phyloP scores from a whole-genome alignment of 1,139 yeast genomes.

The Blastobotrys elegans region DNA sequence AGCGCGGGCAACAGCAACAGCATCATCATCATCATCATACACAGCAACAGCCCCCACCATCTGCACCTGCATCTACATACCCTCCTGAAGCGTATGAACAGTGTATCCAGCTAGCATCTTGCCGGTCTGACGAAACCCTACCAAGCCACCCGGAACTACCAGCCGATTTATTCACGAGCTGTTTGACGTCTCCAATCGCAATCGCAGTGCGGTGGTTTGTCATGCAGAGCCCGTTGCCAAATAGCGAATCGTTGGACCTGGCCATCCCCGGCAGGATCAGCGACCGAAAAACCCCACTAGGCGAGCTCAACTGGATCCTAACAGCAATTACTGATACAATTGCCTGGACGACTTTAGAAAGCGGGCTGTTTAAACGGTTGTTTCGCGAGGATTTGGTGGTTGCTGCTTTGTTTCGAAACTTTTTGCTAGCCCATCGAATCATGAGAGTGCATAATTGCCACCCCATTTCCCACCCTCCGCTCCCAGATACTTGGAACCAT shows the following conservation, averaged over 20 bases:
- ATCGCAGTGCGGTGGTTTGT: slow-evolving; percentile 90
- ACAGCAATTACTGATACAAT: slow-evolving; percentile 98
- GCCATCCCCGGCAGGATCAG: slow-evolving; percentile 87
- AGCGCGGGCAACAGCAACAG: slow-evolving; percentile 1
- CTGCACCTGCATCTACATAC: slow-evolving; percentile 36
- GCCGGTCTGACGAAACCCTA: slow-evolving; percentile 75
- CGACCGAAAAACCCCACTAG: slow-evolving; percentile 91
- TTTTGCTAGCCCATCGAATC: slow-evolving; percentile 82
- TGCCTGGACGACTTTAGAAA: slow-evolving; percentile 91
- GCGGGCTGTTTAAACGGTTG: slow-evolving; percentile 81
- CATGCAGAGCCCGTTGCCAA: slow-evolving; percentile 61
- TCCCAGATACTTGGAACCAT: slow-evolving; percentile 79
- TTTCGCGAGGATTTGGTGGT: slow-evolving; percentile 96
- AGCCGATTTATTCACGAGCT: slow-evolving; percentile 92
- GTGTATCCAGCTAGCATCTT: slow-evolving; percentile 91
- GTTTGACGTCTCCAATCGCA: slow-evolving; percentile 93
- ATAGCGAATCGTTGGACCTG: slow-evolving; percentile 29
- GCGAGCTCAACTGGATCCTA: slow-evolving; percentile 95
- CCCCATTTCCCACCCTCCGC: slow-evolving; percentile 89
- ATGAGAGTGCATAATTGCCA: slow-evolving; percentile 94
- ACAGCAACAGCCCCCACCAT: slow-evolving; percentile 17
- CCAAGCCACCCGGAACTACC: slow-evolving; percentile 96
- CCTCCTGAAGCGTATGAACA: slow-evolving; percentile 69
- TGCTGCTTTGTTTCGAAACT: slow-evolving; percentile 91
- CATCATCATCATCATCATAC: slow-evolving; percentile 7